Percentiles rank a stretch among this genome's conserved stretches.
These are phyloP conservation scores for Neobulgaria alba DNA, from an alignment of 2,329 filamentous ascomycete species.

Conservation along the genomic window DNA sequence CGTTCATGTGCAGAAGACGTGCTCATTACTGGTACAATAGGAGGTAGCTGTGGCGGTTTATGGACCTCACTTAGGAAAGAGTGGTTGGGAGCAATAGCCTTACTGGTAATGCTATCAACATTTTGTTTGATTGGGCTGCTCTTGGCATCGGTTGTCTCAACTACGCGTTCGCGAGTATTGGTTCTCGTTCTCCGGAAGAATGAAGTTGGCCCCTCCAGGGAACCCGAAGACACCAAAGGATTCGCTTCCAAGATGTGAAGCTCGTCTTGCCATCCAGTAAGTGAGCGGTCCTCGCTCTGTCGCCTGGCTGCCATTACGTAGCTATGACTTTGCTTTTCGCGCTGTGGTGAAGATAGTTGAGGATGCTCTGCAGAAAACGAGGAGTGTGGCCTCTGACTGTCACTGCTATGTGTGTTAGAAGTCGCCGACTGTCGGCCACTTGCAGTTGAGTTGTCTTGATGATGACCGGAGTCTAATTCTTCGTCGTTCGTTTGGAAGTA, in stretches of 20 bases:
- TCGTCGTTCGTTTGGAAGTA: constrained; percentile 7
- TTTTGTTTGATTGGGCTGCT: too few relatives aligned
- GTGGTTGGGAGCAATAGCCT: too few relatives aligned
- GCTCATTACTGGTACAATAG: too few relatives aligned
- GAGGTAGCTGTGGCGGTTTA: too few relatives aligned
- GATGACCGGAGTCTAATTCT: constrained; percentile 3
- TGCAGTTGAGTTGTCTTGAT: constrained; percentile 6
- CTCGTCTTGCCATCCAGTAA: constrained; percentile 8
- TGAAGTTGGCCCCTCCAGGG: constrained; percentile 3
- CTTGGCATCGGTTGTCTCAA: too few relatives aligned
- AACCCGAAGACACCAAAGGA: constrained; percentile 4
- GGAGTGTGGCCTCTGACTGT: constrained; percentile 1
- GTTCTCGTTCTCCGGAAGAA: not conserved
- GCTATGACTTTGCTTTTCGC: constrained; percentile 2
- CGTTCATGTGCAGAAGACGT: not conserved
- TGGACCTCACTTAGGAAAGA: too few relatives aligned
- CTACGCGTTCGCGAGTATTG: not conserved
- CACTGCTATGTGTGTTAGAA: not conserved
- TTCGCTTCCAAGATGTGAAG: constrained; percentile 3
- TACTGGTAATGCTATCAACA: too few relatives aligned
- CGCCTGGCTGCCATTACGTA: constrained; percentile 11
- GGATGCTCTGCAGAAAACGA: not conserved
- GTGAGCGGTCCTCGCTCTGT: constrained; percentile 8
- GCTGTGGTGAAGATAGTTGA: not conserved
- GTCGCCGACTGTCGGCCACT: constrained; percentile 2